Conservation (phyloP, 1,284 basidiomycete species). For the Leccinum subatratum region DNA sequence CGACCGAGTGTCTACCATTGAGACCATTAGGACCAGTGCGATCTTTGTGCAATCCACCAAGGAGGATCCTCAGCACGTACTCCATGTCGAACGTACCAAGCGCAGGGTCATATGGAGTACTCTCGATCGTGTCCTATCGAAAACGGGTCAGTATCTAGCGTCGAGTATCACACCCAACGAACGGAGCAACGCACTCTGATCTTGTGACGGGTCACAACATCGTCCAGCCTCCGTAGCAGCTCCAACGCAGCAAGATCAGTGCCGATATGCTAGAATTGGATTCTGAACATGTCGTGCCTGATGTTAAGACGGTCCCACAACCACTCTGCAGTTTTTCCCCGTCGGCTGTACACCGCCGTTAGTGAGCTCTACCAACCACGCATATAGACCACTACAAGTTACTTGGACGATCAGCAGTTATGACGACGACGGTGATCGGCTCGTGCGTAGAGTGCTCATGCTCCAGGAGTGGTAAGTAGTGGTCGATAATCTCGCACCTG, state of each 20-base stretch:
- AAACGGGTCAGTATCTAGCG: not conserved
- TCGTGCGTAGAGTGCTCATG: slow-evolving; percentile 30
- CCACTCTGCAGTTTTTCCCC: too few species aligned
- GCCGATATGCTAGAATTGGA: slow-evolving; percentile 53
- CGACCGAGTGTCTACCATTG: too few species aligned
- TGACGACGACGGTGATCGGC: slow-evolving; percentile 42
- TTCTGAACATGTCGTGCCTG: slow-evolving; percentile 38
- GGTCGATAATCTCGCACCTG: slow-evolving; percentile 21
- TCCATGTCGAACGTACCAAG: slow-evolving; percentile 13
- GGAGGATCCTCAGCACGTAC: too few species aligned
- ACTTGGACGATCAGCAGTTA: slow-evolving; percentile 51
- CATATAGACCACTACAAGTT: slow-evolving; percentile 17
- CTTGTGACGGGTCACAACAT: slow-evolving; percentile 21
- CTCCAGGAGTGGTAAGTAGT: slow-evolving; percentile 40
- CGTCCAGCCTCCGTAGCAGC: too few species aligned
- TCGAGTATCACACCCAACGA: too few species aligned
- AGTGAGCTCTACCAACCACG: not conserved
- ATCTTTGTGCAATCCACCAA: slow-evolving; percentile 31
- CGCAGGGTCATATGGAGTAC: too few species aligned
- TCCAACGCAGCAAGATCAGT: slow-evolving; percentile 37
- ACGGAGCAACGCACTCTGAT: slow-evolving; percentile 4
- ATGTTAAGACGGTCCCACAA: too few species aligned
- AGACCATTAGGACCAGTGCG: too few species aligned
- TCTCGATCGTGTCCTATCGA: too few species aligned
- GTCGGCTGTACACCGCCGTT: slow-evolving; percentile 39